Evolutionary conservation across 192 early-diverging fungal species (phyloP).

Genomic region (Coemansia sp.): DNA sequence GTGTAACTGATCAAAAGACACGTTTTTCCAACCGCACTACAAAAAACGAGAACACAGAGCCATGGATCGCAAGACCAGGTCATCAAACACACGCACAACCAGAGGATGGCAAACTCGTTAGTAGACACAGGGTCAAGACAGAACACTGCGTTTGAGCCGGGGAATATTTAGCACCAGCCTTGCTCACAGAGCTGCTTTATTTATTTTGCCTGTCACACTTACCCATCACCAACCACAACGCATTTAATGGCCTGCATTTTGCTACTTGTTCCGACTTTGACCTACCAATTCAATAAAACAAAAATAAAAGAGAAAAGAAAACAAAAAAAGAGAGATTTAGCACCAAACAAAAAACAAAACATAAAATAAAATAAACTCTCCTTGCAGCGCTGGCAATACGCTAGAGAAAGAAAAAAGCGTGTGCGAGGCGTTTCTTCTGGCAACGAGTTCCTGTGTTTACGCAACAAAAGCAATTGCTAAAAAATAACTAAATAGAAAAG

Average conservation of each 20-base stretch:
- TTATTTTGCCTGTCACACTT: constrained; percentile 19
- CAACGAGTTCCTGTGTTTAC: not conserved
- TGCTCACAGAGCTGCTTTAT: not conserved
- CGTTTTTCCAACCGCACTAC: constrained; percentile 91
- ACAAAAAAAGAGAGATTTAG: constrained; percentile 21
- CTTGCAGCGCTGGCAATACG: not conserved
- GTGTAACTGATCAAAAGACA: constrained; percentile 98
- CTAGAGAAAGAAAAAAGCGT: constrained; percentile 16
- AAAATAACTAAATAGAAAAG: not conserved
- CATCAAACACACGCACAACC: too few species aligned
- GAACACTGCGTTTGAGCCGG: not conserved
- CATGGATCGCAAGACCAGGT: not conserved
- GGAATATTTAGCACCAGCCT: not conserved
- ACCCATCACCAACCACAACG: constrained; percentile 86
- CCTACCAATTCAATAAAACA: constrained; percentile 31
- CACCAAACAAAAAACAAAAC: constrained; percentile 3
- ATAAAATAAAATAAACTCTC: constrained; percentile 12
- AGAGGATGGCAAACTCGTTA: too few species aligned
- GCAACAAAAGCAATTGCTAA: not conserved
- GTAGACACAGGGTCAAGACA: too few species aligned
- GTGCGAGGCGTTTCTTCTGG: not conserved
- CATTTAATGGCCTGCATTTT: constrained; percentile 87
- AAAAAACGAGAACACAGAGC: constrained; percentile 1
- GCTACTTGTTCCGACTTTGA: constrained; percentile 10
- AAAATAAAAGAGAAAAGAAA: constrained; percentile 52